These are phyloP conservation scores for Pascua guehoae DNA, from an alignment of 1,284 basidiomycete genomes.

Conservation along the genomic window DNA sequence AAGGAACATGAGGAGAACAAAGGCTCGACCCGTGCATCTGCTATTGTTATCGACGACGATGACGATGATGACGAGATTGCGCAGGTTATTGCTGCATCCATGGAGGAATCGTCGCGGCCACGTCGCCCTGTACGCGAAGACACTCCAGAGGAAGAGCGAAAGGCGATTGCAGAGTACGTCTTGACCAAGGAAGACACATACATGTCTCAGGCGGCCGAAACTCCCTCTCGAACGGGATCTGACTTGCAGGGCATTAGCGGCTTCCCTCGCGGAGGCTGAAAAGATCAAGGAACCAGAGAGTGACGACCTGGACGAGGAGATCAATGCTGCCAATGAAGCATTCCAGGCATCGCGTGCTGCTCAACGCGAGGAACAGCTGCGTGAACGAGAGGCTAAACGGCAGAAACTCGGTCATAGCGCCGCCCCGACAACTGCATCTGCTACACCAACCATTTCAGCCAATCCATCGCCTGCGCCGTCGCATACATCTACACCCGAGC, in stretches of 20 bases:
- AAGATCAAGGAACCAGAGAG: not conserved
- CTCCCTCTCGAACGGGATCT: not conserved
- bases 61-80: slow-evolving; percentile 37
- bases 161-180: slow-evolving; percentile 38
- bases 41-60: slow-evolving; percentile 15
- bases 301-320: slow-evolving; percentile 16
- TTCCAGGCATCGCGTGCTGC: slow-evolving; percentile 19
- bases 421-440: not conserved
- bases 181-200: too few relatives aligned
- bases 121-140: slow-evolving; percentile 23
- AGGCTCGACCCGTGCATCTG: not conserved
- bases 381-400: slow-evolving; percentile 5
- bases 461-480: slow-evolving; percentile 3
- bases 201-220: too few relatives aligned
- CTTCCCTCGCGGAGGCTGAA: slow-evolving; percentile 20
- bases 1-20: slow-evolving; percentile 16
- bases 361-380: slow-evolving; percentile 11
- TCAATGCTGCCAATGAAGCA: slow-evolving; percentile 17
- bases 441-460: too few relatives aligned
- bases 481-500: not conserved
- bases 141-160: slow-evolving; percentile 41
- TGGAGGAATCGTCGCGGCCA: slow-evolving; percentile 28
- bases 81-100: slow-evolving; percentile 17
- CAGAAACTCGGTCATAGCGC: slow-evolving; percentile 1
- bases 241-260: slow-evolving; percentile 30